Evolutionary conservation across 2,329 filamentous ascomycete species (phyloP), one percentile per base, ranked within the genome.

Genomic region (Mariannaea sp.): DNA sequence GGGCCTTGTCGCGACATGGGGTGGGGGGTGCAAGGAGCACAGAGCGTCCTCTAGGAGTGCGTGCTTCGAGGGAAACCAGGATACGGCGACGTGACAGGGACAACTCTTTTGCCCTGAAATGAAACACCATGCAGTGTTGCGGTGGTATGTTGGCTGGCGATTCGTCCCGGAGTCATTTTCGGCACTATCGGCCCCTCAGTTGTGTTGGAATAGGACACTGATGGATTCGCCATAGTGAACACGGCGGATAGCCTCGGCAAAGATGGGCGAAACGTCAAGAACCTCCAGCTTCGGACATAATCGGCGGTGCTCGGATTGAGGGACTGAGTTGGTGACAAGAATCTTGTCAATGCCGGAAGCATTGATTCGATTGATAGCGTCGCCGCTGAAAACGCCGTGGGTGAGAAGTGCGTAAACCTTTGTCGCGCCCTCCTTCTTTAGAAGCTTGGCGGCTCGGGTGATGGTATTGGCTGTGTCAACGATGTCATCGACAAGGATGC

Each of bases 191-290:
- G 14, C 14, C 19, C 19, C 39, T 57, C 54, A 65, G 51, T 64
- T 66, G 60, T 73, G 70, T 63, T 74, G 71, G 60, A 99, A 99
- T 45, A 99, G 81, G 56, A 94, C 90, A 71, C 92, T 96, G 75
- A 99, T 96, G 68, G 91, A 96, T 77, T 99, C 94, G 67, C 94
- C 94, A 73, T 97, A 92, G 75, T 99, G 94, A 54, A 97, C 93
- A 58, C 94, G 86, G 59, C 94, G 89, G 65, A 97, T 97, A 44
- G 94, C 90, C 81, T 97, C 93, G 55, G 90, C 92, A 71, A 97
- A 97, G 53, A 97, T 87, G 62, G 90, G 87, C 48, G 91, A 90
- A 56, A 97, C 73, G 68, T 97, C 93, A 57, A 99, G 77, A 43
- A 97, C 89, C 71, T 96, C 92, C 45, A 99, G 78, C 77, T 97